Percentiles rank a stretch among this genome's conserved stretches.
These are phyloP conservation scores for Physcomitrellopsis africana DNA, from an alignment of 225 moss, liverwort and hornwort genomes.

Conservation along the genomic window DNA sequence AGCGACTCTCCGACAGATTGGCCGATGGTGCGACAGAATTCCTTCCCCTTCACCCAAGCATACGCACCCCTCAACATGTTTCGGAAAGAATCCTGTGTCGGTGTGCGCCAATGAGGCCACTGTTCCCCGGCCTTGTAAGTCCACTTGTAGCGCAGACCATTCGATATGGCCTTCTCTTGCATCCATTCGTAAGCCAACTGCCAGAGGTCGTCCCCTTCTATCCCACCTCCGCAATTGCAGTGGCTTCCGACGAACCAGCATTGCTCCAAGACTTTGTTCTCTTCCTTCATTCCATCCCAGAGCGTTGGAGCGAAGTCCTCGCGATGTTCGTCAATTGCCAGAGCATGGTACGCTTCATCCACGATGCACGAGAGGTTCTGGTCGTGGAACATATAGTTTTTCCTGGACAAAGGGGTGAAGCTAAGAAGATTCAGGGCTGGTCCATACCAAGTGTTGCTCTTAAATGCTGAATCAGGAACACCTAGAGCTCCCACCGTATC, in stretches of 20 bases:
- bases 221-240: constrained; percentile 32
- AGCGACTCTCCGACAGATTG: constrained; percentile 5
- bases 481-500: constrained; percentile 42
- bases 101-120: constrained; percentile 35
- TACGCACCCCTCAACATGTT: not conserved
- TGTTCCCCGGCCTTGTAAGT: constrained; percentile 17
- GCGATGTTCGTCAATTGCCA: constrained; percentile 40
- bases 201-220: constrained; percentile 32
- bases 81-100: constrained; percentile 21
- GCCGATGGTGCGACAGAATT: constrained; percentile 17
- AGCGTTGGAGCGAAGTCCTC: constrained; percentile 33
- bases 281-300: constrained; percentile 2
- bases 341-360: constrained; percentile 39
- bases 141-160: constrained; percentile 35
- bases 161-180: constrained; percentile 29
- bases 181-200: constrained; percentile 37
- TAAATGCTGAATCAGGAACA: constrained; percentile 22
- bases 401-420: constrained; percentile 15
- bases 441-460: constrained; percentile 14
- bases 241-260: constrained; percentile 41
- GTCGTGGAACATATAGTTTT: constrained; percentile 22
- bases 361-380: constrained; percentile 36
- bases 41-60: not conserved
- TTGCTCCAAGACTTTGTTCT: constrained; percentile 32
- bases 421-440: constrained; percentile 26